Base-by-base conservation (phyloP, 257 asterid genomes). In the Fraxinus quadrangulata region DNA sequence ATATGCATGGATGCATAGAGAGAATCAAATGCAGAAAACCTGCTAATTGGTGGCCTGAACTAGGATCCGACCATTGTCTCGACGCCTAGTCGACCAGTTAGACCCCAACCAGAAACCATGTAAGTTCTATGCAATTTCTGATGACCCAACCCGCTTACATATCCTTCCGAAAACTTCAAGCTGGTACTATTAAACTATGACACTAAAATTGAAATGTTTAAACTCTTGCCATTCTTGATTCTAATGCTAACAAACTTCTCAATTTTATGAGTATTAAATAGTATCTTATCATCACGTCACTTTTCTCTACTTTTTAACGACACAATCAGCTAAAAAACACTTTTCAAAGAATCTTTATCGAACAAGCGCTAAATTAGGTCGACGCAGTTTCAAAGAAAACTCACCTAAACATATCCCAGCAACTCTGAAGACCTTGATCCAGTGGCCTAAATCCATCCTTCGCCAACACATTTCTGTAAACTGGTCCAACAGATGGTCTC, bases 351-450 rank as follows among this genome's bases (percentile, higher is more conserved):
- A 42, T 42, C 5, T 42, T 42, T 12, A 42, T 42, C 51, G 16
- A 42, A 42, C 51, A 37, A 37, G 42, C 11, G 42, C 42, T 37
- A 37, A 37, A 37, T 42, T 42, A 10, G 0, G 14, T 42, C 14
- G 49, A 42, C 4, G 10, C 42, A 42, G 56, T 47, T 13, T 47
- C 1, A 6, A 13, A 47, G 56, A 40, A 8, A 63, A 71, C 83
- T 81, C 74, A 92, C 97, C 90, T 81, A 85, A 92, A 92, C 79
- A 90, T 84, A 77, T 90, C 94, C 97, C 97, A 92, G 79, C 97
- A 90, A 76, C 90, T 74, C n/a, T 87, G 47, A 14, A 89, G 86
- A 0, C 85, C 89, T 4, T 74, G 81, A 77, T 93, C 85, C 77
- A 89, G 87, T 9, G 87, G 87, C 80, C 82, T 87, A 78, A 92